These are phyloP conservation scores for Arabidopsis suecica DNA, from an alignment of 345 rosid species.

Conservation along the genomic window DNA sequence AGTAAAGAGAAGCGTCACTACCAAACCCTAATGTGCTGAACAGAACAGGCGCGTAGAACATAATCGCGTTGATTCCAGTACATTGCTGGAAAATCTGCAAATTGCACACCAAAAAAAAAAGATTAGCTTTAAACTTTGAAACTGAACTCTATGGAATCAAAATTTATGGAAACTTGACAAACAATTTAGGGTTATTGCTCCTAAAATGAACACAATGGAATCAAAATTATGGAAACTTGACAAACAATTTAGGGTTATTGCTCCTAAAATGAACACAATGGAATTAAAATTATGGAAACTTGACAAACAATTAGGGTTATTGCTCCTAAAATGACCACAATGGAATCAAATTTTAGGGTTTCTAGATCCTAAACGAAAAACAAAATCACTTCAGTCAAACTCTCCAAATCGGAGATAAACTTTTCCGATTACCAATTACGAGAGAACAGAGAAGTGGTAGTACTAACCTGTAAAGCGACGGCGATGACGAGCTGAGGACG, in stretches of 20 bases:
- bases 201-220: background rate
- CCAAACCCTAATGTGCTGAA: conserved; percentile 85
- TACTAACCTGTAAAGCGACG: conserved; percentile 74
- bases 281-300: background rate
- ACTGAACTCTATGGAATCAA: background rate
- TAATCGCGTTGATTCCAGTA: conserved; percentile 94
- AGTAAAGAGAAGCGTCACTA: conserved; percentile 81
- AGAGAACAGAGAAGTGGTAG: background rate
- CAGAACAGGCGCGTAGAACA: conserved; percentile 95
- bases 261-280: no score
- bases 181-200: background rate
- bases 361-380: background rate
- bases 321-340: no score
- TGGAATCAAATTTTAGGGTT: background rate
- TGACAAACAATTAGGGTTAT: background rate
- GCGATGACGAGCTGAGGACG: conserved; percentile 85
- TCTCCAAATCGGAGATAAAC: background rate
- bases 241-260: background rate
- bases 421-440: background rate
- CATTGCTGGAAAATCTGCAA: conserved; percentile 86
- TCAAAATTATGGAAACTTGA: background rate
- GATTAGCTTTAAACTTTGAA: background rate
- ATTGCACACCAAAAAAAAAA: background rate
- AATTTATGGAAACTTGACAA: background rate
- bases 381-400: background rate